Evolutionary conservation across 768 basidiomycete species (phyloP).

Genomic region (Mycena crocata): DNA sequence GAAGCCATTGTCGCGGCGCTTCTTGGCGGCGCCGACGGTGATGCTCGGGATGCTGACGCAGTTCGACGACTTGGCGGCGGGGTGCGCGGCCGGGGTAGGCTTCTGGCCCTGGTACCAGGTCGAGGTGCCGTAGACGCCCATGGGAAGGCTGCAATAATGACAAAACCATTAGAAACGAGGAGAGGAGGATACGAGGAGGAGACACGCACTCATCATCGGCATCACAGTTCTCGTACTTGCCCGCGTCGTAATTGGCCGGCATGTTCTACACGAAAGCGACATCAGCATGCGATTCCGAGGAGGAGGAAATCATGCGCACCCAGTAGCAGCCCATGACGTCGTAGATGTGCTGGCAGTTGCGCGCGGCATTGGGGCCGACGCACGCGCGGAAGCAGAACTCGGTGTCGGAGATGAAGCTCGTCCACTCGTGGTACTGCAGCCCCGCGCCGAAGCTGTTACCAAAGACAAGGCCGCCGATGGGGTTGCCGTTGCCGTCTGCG

Average conservation of each 20-base stretch:
- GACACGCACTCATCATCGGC: conserved; percentile 62
- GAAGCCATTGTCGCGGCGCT: conserved; percentile 6
- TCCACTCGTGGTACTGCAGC: conserved; percentile 84
- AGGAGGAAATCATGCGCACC: conserved; percentile 43
- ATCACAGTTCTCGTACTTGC: conserved; percentile 74
- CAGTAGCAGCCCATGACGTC: conserved; percentile 74
- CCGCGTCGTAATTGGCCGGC: conserved; percentile 72
- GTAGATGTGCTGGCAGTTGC: conserved; percentile 82
- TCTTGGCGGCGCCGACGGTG: conserved; percentile 24
- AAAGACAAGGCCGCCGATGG: conserved; percentile 76
- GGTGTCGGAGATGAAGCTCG: conserved; percentile 78
- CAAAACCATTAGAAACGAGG: not conserved
- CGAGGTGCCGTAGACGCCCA: conserved; percentile 80
- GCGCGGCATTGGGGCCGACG: conserved; percentile 64
- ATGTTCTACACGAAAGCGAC: conserved; percentile 71
- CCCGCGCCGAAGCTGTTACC: conserved; percentile 66
- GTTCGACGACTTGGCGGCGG: conserved; percentile 70
- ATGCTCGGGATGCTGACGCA: conserved; percentile 51
- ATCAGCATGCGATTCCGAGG: not conserved
- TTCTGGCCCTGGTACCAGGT: conserved; percentile 75
- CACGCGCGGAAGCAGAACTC: conserved; percentile 84
- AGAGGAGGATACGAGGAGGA: not conserved
- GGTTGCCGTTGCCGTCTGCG: conserved; percentile 56
- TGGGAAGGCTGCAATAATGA: conserved; percentile 58
- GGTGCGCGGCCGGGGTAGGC: conserved; percentile 67